Percentiles rank a stretch among this genome's conserved stretches.
Evolutionary conservation across 208 protist genomes (phyloP).

Genomic region (Balamuthia mandrillaris): DNA sequence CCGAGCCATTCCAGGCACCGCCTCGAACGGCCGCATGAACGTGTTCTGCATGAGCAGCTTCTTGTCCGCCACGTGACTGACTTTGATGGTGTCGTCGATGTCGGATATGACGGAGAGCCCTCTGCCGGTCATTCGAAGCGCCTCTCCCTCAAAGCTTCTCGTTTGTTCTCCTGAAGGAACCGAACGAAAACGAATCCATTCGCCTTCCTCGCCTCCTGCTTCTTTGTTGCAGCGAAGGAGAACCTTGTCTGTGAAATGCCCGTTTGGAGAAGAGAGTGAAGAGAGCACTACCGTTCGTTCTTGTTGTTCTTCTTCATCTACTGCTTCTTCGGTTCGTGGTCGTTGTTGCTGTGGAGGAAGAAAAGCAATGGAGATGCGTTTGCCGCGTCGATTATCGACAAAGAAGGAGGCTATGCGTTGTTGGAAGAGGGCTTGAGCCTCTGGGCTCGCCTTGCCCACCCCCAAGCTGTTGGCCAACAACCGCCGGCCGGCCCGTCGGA

Average conservation of each 20-base stretch:
- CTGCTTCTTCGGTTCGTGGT: not conserved
- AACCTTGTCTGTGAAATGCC: constrained; percentile 22
- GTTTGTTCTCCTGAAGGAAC: constrained; percentile 5
- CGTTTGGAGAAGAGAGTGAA: not conserved
- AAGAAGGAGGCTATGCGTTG: not conserved
- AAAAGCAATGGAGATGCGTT: not conserved
- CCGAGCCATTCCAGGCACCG: constrained; percentile 18
- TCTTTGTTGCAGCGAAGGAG: not conserved
- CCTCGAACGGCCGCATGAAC: not conserved
- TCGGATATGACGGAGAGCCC: constrained; percentile 32
- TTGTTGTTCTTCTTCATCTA: not conserved
- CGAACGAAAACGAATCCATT: not conserved
- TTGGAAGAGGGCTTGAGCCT: not conserved
- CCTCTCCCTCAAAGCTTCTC: constrained; percentile 25
- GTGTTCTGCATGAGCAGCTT: constrained; percentile 10
- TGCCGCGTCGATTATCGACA: constrained; percentile 14
- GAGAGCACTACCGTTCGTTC: not conserved
- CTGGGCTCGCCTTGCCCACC: not conserved
- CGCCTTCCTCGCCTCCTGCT: not conserved
- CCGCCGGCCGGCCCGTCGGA: no score
- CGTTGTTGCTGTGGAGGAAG: not conserved
- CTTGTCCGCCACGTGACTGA: constrained; percentile 35
- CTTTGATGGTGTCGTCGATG: constrained; percentile 35
- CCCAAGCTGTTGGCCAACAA: no score
- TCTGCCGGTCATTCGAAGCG: not conserved